These are phyloP conservation scores for Penicillium griseofulvum DNA, from an alignment of 2,329 filamentous ascomycete species.

Conservation along the genomic window DNA sequence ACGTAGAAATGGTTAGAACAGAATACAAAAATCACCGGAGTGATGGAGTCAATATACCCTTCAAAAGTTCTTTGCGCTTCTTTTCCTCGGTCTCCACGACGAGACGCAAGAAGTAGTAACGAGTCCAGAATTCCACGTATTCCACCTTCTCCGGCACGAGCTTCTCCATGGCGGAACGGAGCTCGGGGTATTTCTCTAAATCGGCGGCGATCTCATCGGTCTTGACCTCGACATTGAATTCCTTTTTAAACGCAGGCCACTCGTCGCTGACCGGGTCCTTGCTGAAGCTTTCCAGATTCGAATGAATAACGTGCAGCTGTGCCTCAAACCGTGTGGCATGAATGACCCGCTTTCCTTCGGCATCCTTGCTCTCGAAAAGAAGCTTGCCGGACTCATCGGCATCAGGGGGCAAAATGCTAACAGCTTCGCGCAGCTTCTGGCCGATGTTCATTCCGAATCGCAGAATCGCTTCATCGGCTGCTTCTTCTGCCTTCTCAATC, in stretches of 20 bases:
- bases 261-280: conserved; percentile 75
- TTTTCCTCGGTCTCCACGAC: conserved; percentile 92
- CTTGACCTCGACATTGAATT: conserved; percentile 78
- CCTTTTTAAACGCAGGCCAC: conserved; percentile 69
- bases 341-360: conserved; percentile 84
- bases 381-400: conserved; percentile 58
- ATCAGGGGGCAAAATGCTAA: conserved; percentile 75
- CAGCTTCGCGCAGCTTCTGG: conserved; percentile 85
- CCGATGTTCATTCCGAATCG: conserved; percentile 87
- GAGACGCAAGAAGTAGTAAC: conserved; percentile 92
- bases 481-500: conserved; percentile 88
- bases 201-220: conserved; percentile 80
- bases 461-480: conserved; percentile 89
- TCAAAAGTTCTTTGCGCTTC: conserved; percentile 81
- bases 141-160: conserved; percentile 90
- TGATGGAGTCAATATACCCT: conserved; percentile 61
- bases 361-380: conserved; percentile 91
- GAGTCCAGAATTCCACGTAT: conserved; percentile 85
- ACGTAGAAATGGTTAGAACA: conserved; percentile 4
- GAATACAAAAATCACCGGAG: background rate
- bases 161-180: conserved; percentile 88
- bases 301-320: conserved; percentile 93
- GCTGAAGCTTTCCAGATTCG: conserved; percentile 74
- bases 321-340: conserved; percentile 94
- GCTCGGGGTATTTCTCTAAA: conserved; percentile 79